A percentile compares a stretch with the other conserved stretches of the same genome.
Evolutionary conservation across 495 filamentous ascomycete genomes (phyloP).

Genomic region (Aspergillus haitiensis): DNA sequence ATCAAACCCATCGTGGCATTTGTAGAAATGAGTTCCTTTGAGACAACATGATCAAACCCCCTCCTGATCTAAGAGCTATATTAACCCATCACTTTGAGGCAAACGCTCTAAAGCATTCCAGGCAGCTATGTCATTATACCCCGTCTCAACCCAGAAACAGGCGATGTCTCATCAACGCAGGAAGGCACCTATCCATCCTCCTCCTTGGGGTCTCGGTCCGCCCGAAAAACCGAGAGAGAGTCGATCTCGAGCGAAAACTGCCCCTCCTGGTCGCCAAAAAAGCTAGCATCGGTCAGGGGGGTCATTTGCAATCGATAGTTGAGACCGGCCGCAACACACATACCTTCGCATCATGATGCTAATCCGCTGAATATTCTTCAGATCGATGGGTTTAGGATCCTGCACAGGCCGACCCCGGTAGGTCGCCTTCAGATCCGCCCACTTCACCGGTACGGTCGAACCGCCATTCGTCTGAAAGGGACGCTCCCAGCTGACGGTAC

Average conservation of each 20-base stretch:
- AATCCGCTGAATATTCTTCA: slow-evolving; percentile 59
- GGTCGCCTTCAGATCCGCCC: slow-evolving; percentile 64
- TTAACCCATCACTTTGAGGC: too few relatives aligned
- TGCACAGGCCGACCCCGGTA: slow-evolving; percentile 66
- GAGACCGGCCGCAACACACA: slow-evolving; percentile 19
- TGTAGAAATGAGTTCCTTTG: too few relatives aligned
- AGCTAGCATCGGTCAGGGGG: slow-evolving; percentile 45
- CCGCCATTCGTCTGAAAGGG: slow-evolving; percentile 28
- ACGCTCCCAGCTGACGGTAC: slow-evolving; percentile 55
- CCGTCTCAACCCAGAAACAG: too few relatives aligned
- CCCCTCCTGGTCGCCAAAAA: slow-evolving; percentile 74
- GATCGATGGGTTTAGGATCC: slow-evolving; percentile 56
- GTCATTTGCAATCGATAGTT: not conserved
- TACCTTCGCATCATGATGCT: slow-evolving; percentile 80
- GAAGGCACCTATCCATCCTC: too few relatives aligned
- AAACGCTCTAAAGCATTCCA: too few relatives aligned
- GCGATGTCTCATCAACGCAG: too few relatives aligned
- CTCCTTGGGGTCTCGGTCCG: too few relatives aligned
- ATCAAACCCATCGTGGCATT: too few relatives aligned
- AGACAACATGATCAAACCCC: too few relatives aligned
- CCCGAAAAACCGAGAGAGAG: slow-evolving; percentile 38
- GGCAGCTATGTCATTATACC: too few relatives aligned
- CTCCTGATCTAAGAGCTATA: too few relatives aligned
- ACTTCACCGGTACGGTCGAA: slow-evolving; percentile 46
- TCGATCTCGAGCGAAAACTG: slow-evolving; percentile 59